Conservation (phyloP, 495 filamentous ascomycete genomes). For the Cenococcum geophilum region DNA sequence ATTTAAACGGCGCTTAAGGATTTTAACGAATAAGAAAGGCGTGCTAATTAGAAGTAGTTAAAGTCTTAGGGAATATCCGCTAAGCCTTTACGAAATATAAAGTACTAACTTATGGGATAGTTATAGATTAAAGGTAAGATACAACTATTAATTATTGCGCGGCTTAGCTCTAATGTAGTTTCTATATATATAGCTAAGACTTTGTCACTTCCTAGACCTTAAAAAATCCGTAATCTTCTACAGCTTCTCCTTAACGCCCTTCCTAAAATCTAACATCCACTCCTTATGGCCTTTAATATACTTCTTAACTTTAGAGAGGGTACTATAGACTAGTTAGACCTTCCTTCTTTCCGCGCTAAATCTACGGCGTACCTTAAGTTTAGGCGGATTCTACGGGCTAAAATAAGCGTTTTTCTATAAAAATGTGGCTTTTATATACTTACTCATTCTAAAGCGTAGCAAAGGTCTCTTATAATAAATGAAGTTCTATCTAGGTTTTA, state of each 20-base stretch:
- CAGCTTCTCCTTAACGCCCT: neutral
- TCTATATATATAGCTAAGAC: neutral
- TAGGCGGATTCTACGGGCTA: neutral
- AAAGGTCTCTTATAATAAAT: neutral
- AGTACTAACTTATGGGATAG: constrained; percentile 1
- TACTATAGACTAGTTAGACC: neutral
- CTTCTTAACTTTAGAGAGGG: neutral
- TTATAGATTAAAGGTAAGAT: constrained; percentile 5
- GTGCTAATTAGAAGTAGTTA: neutral
- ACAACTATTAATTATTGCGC: constrained; percentile 1
- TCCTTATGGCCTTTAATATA: neutral
- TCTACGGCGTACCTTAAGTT: neutral
- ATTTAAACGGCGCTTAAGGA: neutral
- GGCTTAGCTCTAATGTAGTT: neutral
- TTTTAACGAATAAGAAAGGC: constrained; percentile 1
- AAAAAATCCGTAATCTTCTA: neutral
- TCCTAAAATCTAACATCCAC: neutral
- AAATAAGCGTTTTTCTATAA: neutral
- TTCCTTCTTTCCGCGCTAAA: neutral
- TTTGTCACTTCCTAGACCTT: neutral
- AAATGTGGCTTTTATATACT: neutral
- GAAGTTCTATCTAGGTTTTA: neutral
- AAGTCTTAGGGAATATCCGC: constrained; percentile 1
- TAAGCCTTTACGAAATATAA: too few species aligned
- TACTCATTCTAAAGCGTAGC: neutral